These are phyloP conservation scores for Pseudonectria buxi DNA, from an alignment of 2,329 filamentous ascomycete genomes.

Conservation along the genomic window DNA sequence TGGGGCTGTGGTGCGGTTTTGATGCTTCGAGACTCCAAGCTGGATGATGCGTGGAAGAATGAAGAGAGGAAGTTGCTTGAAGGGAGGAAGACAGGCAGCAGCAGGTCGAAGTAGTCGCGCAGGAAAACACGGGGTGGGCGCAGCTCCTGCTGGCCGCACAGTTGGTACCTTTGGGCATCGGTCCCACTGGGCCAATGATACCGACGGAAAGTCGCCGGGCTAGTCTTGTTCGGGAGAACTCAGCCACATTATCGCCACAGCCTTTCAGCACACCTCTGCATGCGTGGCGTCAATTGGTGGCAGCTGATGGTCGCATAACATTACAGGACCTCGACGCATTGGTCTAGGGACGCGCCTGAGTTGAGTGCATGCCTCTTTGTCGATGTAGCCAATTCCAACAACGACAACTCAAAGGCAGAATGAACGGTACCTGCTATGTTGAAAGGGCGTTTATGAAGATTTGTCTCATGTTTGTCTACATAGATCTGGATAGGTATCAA, in stretches of 20 bases:
- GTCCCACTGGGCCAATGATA: conserved; percentile 3
- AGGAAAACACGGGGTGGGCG: conserved; percentile 23
- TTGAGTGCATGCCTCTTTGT: no score
- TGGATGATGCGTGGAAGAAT: conserved; percentile 7
- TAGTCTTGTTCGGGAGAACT: conserved; percentile 8
- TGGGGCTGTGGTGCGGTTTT: conserved; percentile 14
- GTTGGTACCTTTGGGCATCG: conserved; percentile 9
- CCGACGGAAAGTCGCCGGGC: background rate
- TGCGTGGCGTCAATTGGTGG: conserved; percentile 10
- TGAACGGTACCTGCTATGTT: no score
- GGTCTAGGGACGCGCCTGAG: no score
- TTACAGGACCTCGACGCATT: no score
- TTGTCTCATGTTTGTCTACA: no score
- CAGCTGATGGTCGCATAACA: no score
- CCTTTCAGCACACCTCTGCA: background rate
- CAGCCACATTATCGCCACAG: conserved; percentile 17
- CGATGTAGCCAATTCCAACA: no score
- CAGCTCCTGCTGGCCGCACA: conserved; percentile 14
- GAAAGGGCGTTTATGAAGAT: no score
- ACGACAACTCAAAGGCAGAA: no score
- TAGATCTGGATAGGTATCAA: no score
- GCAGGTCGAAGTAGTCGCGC: conserved; percentile 7
- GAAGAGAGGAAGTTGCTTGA: conserved; percentile 10
- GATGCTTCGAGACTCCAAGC: conserved; percentile 8
- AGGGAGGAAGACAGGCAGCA: conserved; percentile 6